Percentiles rank a stretch among this genome's conserved stretches.
Evolutionary conservation across 169 alveolate genomes (phyloP).

Genomic region (Cryptosporidium muris): DNA sequence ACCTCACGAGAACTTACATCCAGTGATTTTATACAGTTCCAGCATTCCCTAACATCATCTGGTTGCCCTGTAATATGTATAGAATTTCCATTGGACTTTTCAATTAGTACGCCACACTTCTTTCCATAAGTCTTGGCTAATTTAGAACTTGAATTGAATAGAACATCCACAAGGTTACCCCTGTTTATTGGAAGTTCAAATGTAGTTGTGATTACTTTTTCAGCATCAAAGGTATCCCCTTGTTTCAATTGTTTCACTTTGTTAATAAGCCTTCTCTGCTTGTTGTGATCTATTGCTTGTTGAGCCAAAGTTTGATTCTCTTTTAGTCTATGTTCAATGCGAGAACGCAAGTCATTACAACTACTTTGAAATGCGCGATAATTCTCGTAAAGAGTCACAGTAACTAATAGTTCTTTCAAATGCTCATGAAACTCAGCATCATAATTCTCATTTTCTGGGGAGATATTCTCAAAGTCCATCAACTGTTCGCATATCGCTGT

Average conservation of each 20-base stretch:
- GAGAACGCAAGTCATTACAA: conserved; percentile 35
- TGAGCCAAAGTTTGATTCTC: conserved; percentile 17
- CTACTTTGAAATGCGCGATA: conserved; percentile 39
- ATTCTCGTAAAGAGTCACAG: conserved; percentile 47
- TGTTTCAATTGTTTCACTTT: conserved; percentile 51
- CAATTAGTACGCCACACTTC: conserved; percentile 55
- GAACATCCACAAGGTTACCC: conserved; percentile 53
- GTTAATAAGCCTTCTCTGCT: conserved; percentile 39
- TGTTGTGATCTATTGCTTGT: conserved; percentile 25
- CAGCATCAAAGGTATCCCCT: conserved; percentile 12
- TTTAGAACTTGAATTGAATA: conserved; percentile 40
- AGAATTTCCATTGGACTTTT: conserved; percentile 37
- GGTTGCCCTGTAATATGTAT: conserved; percentile 48
- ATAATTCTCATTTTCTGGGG: conserved; percentile 24
- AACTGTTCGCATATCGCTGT: conserved; percentile 57
- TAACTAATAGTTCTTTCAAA: conserved; percentile 47
- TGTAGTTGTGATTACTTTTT: conserved; percentile 7
- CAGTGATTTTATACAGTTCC: conserved; percentile 26
- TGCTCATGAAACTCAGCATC: conserved; percentile 61
- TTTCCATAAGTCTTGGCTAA: conserved; percentile 50
- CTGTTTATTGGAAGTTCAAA: conserved; percentile 68
- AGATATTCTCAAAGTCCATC: conserved; percentile 38
- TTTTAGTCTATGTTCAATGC: conserved; percentile 20
- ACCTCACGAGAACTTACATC: conserved; percentile 55
- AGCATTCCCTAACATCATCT: conserved; percentile 29